Evolutionary conservation across 371 early-diverging fungal species (phyloP).

Genomic region (Rozella allomycis): DNA sequence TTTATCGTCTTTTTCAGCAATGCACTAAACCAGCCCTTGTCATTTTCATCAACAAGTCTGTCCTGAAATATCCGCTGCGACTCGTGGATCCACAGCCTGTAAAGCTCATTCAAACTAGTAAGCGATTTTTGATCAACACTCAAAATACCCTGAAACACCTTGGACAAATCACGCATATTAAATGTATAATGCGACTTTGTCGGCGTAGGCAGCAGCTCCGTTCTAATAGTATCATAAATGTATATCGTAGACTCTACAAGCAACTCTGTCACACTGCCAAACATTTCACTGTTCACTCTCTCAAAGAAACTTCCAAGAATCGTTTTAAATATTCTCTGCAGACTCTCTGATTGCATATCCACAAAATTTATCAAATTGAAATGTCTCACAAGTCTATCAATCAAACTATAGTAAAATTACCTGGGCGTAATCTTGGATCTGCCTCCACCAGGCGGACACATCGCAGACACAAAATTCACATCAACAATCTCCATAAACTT

Average conservation of each 20-base stretch:
- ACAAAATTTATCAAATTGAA: constrained; percentile 26
- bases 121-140: constrained; percentile 22
- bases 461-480: constrained; percentile 24
- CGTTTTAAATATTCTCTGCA: constrained; percentile 23
- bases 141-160: constrained; percentile 29
- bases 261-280: constrained; percentile 26
- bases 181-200: constrained; percentile 37
- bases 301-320: constrained; percentile 19
- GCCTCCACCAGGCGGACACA: constrained; percentile 38
- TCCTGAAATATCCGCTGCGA: constrained; percentile 31
- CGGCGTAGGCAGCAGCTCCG: constrained; percentile 31
- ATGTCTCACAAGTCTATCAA: constrained; percentile 29
- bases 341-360: constrained; percentile 26
- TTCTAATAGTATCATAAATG: constrained; percentile 30
- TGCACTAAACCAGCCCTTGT: constrained; percentile 22
- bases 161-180: constrained; percentile 33
- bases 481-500: constrained; percentile 36
- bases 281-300: constrained; percentile 25
- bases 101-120: constrained; percentile 8
- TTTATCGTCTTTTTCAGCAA: constrained; percentile 8
- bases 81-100: constrained; percentile 30
- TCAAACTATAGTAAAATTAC: too few relatives aligned
- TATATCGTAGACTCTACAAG: constrained; percentile 20
- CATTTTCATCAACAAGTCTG: constrained; percentile 24
- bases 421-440: constrained; percentile 29